Percentiles rank a stretch among this genome's conserved stretches.
Evolutionary conservation across 208 protist genomes (phyloP).

Genomic region (Acanthamoeba castellanii): DNA sequence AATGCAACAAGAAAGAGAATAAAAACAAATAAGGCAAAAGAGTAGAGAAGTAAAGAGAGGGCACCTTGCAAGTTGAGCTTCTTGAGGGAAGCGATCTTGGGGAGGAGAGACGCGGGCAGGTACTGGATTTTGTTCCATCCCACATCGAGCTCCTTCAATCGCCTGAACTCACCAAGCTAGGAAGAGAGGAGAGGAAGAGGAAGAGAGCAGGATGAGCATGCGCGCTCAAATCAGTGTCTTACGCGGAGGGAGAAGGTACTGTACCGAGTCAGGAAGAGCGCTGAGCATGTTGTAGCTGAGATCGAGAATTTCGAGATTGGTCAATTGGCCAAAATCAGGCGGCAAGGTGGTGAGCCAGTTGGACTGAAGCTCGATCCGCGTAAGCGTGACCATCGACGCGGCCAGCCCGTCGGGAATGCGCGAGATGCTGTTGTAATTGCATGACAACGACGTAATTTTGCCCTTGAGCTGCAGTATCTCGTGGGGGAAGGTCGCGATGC

Average conservation of each 20-base stretch:
- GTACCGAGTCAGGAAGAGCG: constrained; percentile 23
- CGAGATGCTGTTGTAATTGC: constrained; percentile 46
- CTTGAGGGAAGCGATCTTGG: constrained; percentile 38
- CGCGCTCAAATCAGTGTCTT: background rate
- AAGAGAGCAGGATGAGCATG: background rate
- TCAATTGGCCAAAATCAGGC: constrained; percentile 63
- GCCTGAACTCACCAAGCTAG: constrained; percentile 50
- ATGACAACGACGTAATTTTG: constrained; percentile 24
- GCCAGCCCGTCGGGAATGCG: constrained; percentile 37
- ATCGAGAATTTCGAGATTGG: constrained; percentile 63
- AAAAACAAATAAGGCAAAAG: background rate
- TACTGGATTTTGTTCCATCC: constrained; percentile 61
- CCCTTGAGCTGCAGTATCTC: constrained; percentile 43
- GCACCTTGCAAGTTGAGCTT: constrained; percentile 46
- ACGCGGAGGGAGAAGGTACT: background rate
- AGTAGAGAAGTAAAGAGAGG: background rate
- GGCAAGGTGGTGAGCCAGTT: constrained; percentile 64
- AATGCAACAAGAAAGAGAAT: background rate
- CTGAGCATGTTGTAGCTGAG: constrained; percentile 53
- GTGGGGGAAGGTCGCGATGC: constrained; percentile 48
- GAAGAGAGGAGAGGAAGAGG: too few species aligned
- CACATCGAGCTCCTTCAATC: constrained; percentile 56
- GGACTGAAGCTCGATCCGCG: constrained; percentile 24
- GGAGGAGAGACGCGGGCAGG: constrained; percentile 16
- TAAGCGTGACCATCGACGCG: constrained; percentile 40